phyloP scores from a whole-genome alignment of 1,284 basidiomycete species.

The Puccinia coronata region DNA sequence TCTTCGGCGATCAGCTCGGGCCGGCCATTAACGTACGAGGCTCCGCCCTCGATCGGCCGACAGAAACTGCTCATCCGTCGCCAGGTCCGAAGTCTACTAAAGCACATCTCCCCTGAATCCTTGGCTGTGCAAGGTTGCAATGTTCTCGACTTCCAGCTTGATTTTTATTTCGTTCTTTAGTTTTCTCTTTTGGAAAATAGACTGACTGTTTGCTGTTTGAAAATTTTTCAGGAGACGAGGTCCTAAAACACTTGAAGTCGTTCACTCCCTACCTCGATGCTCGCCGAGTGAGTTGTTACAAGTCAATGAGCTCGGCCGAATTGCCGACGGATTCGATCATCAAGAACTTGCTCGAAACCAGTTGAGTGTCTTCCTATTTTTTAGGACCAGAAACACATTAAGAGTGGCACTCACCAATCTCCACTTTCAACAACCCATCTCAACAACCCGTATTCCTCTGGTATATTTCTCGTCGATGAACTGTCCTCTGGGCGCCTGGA shows the following conservation, averaged over 20 bases:
- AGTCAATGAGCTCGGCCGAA: conserved; percentile 20
- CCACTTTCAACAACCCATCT: too few species aligned
- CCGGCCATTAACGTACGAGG: not conserved
- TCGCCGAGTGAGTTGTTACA: conserved; percentile 17
- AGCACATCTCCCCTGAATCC: not conserved
- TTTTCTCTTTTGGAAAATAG: not conserved
- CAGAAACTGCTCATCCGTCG: conserved; percentile 11
- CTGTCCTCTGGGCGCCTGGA: too few species aligned
- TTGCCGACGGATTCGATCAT: conserved; percentile 28
- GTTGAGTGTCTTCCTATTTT: conserved; percentile 10
- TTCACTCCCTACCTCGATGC: not conserved
- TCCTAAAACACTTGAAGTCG: not conserved
- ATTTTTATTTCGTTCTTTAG: too few species aligned
- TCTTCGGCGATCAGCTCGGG: not conserved
- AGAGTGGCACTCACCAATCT: too few species aligned
- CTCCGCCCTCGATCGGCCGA: not conserved
- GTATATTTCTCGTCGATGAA: too few species aligned
- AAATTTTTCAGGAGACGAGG: not conserved
- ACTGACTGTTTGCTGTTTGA: not conserved
- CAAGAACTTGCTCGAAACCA: not conserved
- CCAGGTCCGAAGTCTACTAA: not conserved
- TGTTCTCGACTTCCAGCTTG: too few species aligned
- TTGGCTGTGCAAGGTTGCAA: not conserved
- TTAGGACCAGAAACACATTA: too few species aligned
- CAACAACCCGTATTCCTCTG: too few species aligned